A percentile compares a stretch with the other conserved stretches of the same genome.
Conservation (phyloP, 345 rosid genomes). For the Nasturtium officinale region DNA sequence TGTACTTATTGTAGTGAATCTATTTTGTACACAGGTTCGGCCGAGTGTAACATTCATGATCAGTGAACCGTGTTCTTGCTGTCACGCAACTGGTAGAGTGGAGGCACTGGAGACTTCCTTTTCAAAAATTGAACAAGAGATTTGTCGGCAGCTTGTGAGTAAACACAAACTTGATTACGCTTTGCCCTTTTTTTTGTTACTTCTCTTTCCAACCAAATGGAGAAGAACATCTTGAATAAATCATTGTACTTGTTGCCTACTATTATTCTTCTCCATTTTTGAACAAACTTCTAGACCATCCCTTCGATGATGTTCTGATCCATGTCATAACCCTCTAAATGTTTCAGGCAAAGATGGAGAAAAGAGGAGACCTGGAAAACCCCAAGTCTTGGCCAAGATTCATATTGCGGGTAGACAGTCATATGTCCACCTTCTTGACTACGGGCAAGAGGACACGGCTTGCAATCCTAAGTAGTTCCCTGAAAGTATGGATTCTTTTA, state of each 20-base stretch:
- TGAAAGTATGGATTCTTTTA: slow-evolving; percentile 90
- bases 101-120: slow-evolving; percentile 95
- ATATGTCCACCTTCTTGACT: slow-evolving; percentile 86
- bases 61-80: slow-evolving; percentile 91
- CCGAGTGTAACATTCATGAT: slow-evolving; percentile 97
- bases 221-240: neutral
- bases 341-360: slow-evolving; percentile 64
- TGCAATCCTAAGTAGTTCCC: slow-evolving; percentile 86
- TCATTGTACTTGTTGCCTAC: neutral
- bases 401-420: slow-evolving; percentile 75
- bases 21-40: slow-evolving; percentile 63
- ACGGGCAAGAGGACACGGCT: slow-evolving; percentile 79
- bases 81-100: slow-evolving; percentile 96
- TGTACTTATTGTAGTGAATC: slow-evolving; percentile 12
- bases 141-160: slow-evolving; percentile 84
- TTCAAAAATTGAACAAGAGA: slow-evolving; percentile 94
- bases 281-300: neutral
- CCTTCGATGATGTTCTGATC: neutral
- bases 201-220: slow-evolving; percentile 16
- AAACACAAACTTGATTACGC: neutral
- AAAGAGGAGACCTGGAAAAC: slow-evolving; percentile 64
- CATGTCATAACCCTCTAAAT: slow-evolving; percentile 14
- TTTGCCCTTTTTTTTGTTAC: neutral
- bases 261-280: neutral
- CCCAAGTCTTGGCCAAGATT: slow-evolving; percentile 91